Evolutionary conservation across 768 basidiomycete species (phyloP), one percentile per base, ranked within the genome.

Genomic region (Clavaria fumosa): DNA sequence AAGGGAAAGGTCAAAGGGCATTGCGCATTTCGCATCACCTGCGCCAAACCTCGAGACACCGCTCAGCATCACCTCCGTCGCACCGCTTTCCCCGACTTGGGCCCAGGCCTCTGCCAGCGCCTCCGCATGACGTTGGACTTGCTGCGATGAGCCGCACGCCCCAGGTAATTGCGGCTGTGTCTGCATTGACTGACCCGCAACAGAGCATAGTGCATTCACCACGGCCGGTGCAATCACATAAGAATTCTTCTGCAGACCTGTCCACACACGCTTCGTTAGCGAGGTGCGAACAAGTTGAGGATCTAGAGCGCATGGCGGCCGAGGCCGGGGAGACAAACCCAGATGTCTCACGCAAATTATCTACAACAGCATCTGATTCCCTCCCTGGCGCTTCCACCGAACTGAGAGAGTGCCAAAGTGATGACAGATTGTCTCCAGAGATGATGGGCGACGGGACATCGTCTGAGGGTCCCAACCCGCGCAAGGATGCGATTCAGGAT

Each of bases 301-400:
- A 66, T 43, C 61, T 86, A 37, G 84, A 86, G 56, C 64, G 67
- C 52, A 73, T 88, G 63, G 82, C 78, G 0, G 76, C 71, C 22
- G 67, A 67, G 39, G 73, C 69, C n/a, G 1, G 65, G 50, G 12
- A 49, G 48, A 38, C 48, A 52, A 38, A 58, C 48, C 12, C 45
- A 41, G 60, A 66, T 44, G 44, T 66, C 12, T 63, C 64, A 17
- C 46, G 49, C 3, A 63, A 65, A 40, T 44, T 64, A n/a, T 59
- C 60, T 4, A 53, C 53, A 44, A 48, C 34, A 5, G 19, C 4
- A 23, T 5, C 19, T 19, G 12, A n/a, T 10, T 37, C 14, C 33
- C n/a, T 14, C 24, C 9, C 10, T 12, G 31, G 31, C 39, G 27
- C 14, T 35, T 34, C 45, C 31, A 27, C 23, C 45, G 12, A 43